Evolutionary conservation across 768 basidiomycete species (phyloP), one percentile per base, ranked within the genome.

Genomic region (Fomitopsis serialis): DNA sequence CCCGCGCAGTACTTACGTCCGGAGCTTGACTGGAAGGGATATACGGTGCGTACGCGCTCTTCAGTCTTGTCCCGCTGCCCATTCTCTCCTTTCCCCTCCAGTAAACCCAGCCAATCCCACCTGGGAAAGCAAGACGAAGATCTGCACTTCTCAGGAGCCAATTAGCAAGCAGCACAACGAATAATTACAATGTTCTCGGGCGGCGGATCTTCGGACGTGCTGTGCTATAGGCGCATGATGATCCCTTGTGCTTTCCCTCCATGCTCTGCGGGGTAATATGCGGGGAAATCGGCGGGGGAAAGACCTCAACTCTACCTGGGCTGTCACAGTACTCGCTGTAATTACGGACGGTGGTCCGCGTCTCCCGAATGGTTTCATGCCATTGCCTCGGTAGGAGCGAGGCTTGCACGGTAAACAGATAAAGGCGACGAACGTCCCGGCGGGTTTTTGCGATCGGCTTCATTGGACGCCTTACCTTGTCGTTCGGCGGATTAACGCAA

Each of bases 181-280:
- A 15, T 40, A 15, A 17, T 17, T 17, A 7, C 7, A 40, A 17
- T 40, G 37, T 11, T 32, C 29, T 32, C n/a, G 37, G 13, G 19
- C 48, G 48, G 36, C 6, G 15, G 48, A 36, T 19, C 21, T 11
- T 49, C 48, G 48, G 37, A n/a, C 35, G 4, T 6, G 19, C 35
- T 21, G 34, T 21, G 15, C 10, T 49, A 29, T 36, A 17, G 48
- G 48, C 48, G 48, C 48, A 40, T 36, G 35, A 49, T 40, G 48
- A 49, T 49, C 48, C 48, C 48, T 40, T 32, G 48, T 49, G 48
- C 34, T 49, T 48, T 35, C 34, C 48, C 13, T 37, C 35, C n/a
- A 17, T 22, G 35, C 48, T 40, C 12, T 40, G 48, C 48, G 48
- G 48, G 32, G 48, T 21, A 49, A 49, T 37, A 22, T 40, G 21